Conservation (phyloP, 202 grass and related monocot genomes). For the Eragrostis tef region DNA sequence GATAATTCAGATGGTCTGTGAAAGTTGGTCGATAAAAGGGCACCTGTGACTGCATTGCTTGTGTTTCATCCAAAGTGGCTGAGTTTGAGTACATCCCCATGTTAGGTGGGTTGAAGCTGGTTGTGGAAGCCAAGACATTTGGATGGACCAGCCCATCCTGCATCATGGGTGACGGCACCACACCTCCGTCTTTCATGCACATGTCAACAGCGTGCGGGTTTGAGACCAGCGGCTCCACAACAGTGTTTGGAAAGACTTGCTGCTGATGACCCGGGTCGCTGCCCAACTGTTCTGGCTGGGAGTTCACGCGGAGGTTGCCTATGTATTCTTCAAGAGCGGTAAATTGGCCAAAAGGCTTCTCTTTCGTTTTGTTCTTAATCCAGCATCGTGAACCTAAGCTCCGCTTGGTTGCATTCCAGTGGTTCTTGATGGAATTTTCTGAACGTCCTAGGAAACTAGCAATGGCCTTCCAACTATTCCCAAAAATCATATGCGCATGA, state of each 20-base stretch:
- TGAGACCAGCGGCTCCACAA: no score
- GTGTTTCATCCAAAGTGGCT: background rate
- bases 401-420: no score
- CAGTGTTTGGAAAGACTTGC: background rate
- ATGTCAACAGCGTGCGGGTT: no score
- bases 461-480: background rate
- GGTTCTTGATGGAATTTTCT: no score
- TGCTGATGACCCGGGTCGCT: background rate
- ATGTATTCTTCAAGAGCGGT: no score
- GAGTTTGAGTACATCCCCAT: background rate
- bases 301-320: no score
- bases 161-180: background rate
- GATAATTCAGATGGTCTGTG: background rate
- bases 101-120: background rate
- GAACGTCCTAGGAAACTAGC: background rate
- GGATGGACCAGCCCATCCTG: background rate
- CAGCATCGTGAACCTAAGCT: no score
- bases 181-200: background rate
- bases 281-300: background rate
- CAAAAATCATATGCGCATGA: background rate
- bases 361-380: no score
- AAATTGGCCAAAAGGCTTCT: no score
- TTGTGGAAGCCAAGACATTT: background rate
- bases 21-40: background rate
- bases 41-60: background rate